Evolutionary conservation across 2,329 filamentous ascomycete species (phyloP), one percentile per base, ranked within the genome.

Genomic region (Phaeosphaeria sp.): DNA sequence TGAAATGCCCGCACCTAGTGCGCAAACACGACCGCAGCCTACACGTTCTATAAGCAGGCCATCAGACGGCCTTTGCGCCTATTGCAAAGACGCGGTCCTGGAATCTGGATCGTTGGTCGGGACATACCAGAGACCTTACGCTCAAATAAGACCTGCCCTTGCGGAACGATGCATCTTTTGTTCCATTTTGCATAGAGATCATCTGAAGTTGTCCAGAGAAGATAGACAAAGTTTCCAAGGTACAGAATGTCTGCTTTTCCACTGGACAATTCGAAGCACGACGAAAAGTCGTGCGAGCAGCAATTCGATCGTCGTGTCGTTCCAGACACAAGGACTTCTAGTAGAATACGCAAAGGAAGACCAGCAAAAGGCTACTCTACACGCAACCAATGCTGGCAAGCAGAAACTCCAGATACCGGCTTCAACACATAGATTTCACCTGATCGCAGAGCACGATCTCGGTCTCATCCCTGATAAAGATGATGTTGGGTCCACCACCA

Each of bases 251-350:
- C 58, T 58, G 1, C 17, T 59, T 13, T 58, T 60, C 53, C 50
- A 54, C 41, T 66, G 63, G 63, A 62, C 44, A 22, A 53, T 66
- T n/a, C 44, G 63, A 4, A 58, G 46, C 39, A 50, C 56, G 17
- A 56, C 52, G 5, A 59, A 46, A 30, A 60, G 54, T 36, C 52
- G 58, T 18, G 61, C 64, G 22, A 60, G 52, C 27, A 46, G 41
- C 4, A 42, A 55, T 22, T 54, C 54, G 1, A 48, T 66, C n/a
- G 58, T 53, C 13, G 30, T 66, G 2, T 60, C 56, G 11, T 66
- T 66, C 30, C 47, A 57, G 6, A 58, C 20, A 17, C 36, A 39
- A 39, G 36, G 36, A 39, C 13, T n/a, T n/a, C 15, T 3, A 39
- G 13, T 39, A 7, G 36, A 17, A n/a, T n/a, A 2, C 13, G 11